Percentiles rank a stretch among this genome's conserved stretches.
phyloP scores from a whole-genome alignment of 306 rosid genomes.

The Betula pendula region DNA sequence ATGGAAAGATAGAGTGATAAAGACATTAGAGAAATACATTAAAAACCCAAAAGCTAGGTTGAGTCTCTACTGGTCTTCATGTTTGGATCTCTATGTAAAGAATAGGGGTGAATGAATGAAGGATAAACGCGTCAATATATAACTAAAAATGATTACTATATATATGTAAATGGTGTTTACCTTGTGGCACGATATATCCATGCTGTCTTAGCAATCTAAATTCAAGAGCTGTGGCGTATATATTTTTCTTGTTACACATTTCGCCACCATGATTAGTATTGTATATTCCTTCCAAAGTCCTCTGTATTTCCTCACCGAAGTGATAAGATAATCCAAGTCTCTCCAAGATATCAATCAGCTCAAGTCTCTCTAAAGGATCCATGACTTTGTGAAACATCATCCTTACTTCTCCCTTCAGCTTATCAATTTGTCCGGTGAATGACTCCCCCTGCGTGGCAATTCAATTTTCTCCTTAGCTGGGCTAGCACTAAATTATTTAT shows the following conservation, averaged over 20 bases:
- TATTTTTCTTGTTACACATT: not conserved
- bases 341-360: slow-evolving; percentile 19
- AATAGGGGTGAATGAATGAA: too few relatives aligned
- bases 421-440: not conserved
- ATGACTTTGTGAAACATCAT: not conserved
- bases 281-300: not conserved
- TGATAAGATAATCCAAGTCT: slow-evolving; percentile 26
- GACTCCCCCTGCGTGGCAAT: slow-evolving; percentile 21
- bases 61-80: too few relatives aligned
- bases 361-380: slow-evolving; percentile 24
- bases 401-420: slow-evolving; percentile 16
- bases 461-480: not conserved
- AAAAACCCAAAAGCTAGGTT: too few relatives aligned
- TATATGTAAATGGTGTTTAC: not conserved
- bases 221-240: slow-evolving; percentile 17
- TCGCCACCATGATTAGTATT: not conserved
- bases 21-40: too few relatives aligned
- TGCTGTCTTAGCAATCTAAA: slow-evolving; percentile 16
- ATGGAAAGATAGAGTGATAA: too few relatives aligned
- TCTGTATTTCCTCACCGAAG: slow-evolving; percentile 7
- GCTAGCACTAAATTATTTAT: too few relatives aligned
- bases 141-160: too few relatives aligned
- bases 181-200: slow-evolving; percentile 5
- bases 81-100: too few relatives aligned
- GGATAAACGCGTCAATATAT: too few relatives aligned